Conservation (phyloP, 768 basidiomycete genomes). For the Naganishia onofrii region DNA sequence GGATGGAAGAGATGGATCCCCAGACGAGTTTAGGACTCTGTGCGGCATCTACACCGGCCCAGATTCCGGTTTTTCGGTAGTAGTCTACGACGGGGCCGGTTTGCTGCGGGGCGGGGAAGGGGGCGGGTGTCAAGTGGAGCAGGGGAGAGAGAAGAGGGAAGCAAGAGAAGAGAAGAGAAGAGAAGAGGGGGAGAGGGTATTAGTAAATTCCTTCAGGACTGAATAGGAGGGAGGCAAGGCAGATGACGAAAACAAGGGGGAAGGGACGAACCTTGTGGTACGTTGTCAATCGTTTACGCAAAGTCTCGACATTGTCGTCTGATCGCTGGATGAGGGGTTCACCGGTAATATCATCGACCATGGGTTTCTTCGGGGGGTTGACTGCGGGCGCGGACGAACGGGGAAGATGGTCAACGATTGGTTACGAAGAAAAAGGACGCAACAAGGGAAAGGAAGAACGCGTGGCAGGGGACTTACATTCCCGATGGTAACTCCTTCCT, state of each 20-base stretch:
- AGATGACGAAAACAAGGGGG: too few relatives aligned
- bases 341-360: slow-evolving; percentile 88
- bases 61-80: slow-evolving; percentile 87
- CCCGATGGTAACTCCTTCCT: slow-evolving; percentile 89
- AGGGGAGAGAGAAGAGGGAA: background rate
- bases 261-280: slow-evolving; percentile 63
- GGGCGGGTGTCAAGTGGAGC: too few relatives aligned
- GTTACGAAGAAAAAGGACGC: slow-evolving; percentile 12
- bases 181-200: too few relatives aligned
- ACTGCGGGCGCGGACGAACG: slow-evolving; percentile 16
- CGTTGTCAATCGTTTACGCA: slow-evolving; percentile 79
- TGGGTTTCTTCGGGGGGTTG: slow-evolving; percentile 96
- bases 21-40: slow-evolving; percentile 90
- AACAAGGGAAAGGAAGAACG: background rate
- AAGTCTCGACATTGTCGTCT: slow-evolving; percentile 94
- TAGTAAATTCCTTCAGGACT: too few relatives aligned
- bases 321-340: slow-evolving; percentile 95
- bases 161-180: background rate
- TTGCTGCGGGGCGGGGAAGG: slow-evolving; percentile 61
- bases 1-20: slow-evolving; percentile 51
- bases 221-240: background rate
- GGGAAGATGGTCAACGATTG: background rate
- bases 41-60: slow-evolving; percentile 87
- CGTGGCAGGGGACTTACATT: slow-evolving; percentile 64
- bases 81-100: slow-evolving; percentile 95